Evolutionary conservation across 2,329 filamentous ascomycete species (phyloP).

Genomic region (Hirsutella rhossiliensis): DNA sequence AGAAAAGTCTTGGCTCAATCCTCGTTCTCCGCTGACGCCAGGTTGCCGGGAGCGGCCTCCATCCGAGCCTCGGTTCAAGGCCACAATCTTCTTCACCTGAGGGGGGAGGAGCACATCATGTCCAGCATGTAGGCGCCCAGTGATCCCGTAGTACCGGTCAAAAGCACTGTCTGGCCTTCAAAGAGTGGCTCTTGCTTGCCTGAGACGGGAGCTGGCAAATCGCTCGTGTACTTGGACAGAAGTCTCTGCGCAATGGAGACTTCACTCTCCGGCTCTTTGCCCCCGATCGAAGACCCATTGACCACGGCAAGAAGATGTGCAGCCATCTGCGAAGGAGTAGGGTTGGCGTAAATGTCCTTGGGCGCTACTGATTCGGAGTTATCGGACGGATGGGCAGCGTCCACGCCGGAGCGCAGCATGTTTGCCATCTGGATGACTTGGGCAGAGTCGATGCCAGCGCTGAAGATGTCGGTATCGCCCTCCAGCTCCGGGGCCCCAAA

Average conservation of each 20-base stretch:
- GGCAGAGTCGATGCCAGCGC: conserved; percentile 26
- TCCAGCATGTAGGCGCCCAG: conserved; percentile 63
- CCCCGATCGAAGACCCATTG: neutral
- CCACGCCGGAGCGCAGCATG: conserved; percentile 9
- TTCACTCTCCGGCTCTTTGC: neutral
- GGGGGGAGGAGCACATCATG: conserved; percentile 13
- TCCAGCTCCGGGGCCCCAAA: conserved; percentile 9
- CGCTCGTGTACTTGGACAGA: conserved; percentile 15
- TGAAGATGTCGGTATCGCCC: conserved; percentile 22
- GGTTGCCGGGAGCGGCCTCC: conserved; percentile 26
- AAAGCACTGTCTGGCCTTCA: conserved; percentile 48
- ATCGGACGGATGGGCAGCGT: conserved; percentile 5
- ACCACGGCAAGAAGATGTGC: conserved; percentile 1
- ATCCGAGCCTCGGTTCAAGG: conserved; percentile 17
- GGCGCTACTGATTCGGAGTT: conserved; percentile 7
- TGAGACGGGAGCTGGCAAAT: conserved; percentile 9
- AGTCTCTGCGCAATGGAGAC: conserved; percentile 6
- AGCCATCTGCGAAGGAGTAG: conserved; percentile 11
- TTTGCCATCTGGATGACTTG: conserved; percentile 17
- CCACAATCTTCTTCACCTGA: conserved; percentile 13
- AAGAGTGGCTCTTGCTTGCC: conserved; percentile 11
- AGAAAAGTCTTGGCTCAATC: conserved; percentile 20
- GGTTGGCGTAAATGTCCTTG: conserved; percentile 16
- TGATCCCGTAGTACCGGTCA: conserved; percentile 85
- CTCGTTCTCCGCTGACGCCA: conserved; percentile 21